These are phyloP conservation scores for Pythium folliculosum DNA, from an alignment of 352 stramenopile species.

Conservation along the genomic window DNA sequence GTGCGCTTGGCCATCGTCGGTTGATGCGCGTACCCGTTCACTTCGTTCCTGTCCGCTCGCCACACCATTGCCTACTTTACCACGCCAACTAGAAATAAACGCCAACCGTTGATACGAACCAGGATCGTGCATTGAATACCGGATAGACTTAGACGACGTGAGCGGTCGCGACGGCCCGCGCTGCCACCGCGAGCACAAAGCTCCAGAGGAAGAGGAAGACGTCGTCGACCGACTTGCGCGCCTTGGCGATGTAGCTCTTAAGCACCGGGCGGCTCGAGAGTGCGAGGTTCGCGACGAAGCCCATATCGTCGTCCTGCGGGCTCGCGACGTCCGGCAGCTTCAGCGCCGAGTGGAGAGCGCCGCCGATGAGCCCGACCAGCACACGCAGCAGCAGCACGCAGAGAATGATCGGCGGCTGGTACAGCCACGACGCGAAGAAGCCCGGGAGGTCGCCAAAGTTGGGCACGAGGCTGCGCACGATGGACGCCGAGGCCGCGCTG, in stretches of 20 bases:
- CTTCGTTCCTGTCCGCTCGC: neutral
- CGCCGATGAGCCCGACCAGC: conserved; percentile 42
- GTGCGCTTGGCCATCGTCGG: conserved; percentile 10
- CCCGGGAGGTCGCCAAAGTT: conserved; percentile 52
- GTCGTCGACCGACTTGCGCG: conserved; percentile 72
- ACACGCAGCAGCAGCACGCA: conserved; percentile 63
- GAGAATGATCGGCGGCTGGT: conserved; percentile 64
- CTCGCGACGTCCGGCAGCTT: conserved; percentile 63
- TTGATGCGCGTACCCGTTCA: neutral
- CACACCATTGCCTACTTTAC: neutral
- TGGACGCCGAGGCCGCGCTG: conserved; percentile 11
- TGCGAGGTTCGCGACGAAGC: conserved; percentile 62
- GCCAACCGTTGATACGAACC: neutral
- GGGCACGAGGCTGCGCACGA: conserved; percentile 40
- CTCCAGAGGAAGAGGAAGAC: conserved; percentile 77
- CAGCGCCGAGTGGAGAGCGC: conserved; percentile 40
- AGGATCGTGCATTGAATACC: conserved; percentile 8
- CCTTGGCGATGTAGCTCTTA: conserved; percentile 71
- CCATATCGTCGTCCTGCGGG: conserved; percentile 64
- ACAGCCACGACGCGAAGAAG: conserved; percentile 53
- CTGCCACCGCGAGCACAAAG: conserved; percentile 50
- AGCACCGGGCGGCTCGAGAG: conserved; percentile 59
- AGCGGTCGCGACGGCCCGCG: conserved; percentile 28
- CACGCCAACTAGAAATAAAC: neutral
- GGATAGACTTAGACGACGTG: conserved; percentile 11